Percentiles rank a stretch among this genome's conserved stretches.
These are phyloP conservation scores for Pyricularia sp. DNA, from an alignment of 2,329 filamentous ascomycete species.

Conservation along the genomic window DNA sequence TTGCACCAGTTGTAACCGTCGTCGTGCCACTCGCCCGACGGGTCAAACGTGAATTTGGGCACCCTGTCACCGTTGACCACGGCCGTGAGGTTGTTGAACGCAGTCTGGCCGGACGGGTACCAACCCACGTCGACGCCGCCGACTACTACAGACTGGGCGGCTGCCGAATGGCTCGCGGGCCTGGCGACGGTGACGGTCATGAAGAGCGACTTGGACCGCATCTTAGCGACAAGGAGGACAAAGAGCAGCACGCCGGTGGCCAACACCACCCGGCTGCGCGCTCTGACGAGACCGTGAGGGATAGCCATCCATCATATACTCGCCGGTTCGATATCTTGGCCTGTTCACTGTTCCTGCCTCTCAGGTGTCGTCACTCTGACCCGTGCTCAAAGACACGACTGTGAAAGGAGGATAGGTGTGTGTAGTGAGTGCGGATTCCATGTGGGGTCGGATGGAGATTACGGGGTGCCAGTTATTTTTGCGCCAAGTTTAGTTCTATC, in stretches of 20 bases:
- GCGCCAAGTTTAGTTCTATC: neutral
- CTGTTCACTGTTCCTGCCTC: neutral
- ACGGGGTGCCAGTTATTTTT: neutral
- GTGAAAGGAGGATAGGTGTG: neutral
- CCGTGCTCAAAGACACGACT: neutral
- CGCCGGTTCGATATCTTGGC: neutral
- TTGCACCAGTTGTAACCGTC: conserved; percentile 75
- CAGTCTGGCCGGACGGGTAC: conserved; percentile 16
- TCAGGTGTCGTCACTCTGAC: neutral
- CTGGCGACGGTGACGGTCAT: neutral
- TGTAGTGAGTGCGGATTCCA: neutral
- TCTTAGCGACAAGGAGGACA: conserved; percentile 5
- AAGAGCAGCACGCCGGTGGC: neutral
- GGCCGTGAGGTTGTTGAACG: conserved; percentile 20
- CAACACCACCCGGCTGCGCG: neutral
- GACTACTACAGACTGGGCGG: neutral
- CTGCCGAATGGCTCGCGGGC: neutral
- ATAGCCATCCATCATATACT: neutral
- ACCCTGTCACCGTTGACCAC: conserved; percentile 33
- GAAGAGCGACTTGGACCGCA: conserved; percentile 1
- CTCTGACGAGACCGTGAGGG: neutral
- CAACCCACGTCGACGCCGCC: conserved; percentile 14
- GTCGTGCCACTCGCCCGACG: conserved; percentile 44
- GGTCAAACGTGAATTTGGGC: conserved; percentile 67
- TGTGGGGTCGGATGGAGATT: neutral